Evolutionary conservation across 306 rosid species (phyloP), one percentile per base, ranked within the genome.

Genomic region (Vigna nakashimae): DNA sequence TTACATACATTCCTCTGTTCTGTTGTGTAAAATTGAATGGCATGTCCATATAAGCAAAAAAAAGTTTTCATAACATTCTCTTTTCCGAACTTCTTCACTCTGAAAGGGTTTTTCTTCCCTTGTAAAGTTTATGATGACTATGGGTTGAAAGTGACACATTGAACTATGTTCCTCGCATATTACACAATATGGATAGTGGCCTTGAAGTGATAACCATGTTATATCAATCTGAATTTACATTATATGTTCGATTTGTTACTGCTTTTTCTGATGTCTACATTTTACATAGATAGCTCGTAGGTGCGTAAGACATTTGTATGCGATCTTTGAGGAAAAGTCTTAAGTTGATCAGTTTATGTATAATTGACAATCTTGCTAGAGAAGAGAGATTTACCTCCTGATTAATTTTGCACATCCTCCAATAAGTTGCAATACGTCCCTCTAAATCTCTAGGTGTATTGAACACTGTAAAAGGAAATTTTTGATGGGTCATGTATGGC

Each of bases 41-140:
- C 26, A 5, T 26, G 55, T 11, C 42, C 78, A 59, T 74, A 24
- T 45, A 74, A 16, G 46, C 18, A 52, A 51, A 43, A 59, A 63
- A n/a, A 11, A 8, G n/a, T 8, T n/a, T 32, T 63, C 48, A 0
- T 48, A 7, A 16, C 26, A 8, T 16, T 63, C 69, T 34, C 68
- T 51, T 17, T 36, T 58, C 46, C 28, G 11, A 73, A 59, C 48
- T 3, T 74, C 32, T 74, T 50, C 48, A 46, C 38, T 12, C 5
- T 48, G 79, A 1, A 28, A 28, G 46, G 18, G 32, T 28, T 58
- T 14, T 40, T 43, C 57, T 57, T 20, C 38, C 66, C 46, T 62
- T 62, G 46, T 62, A 62, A 32, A 62, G 68, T 62, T 62, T 62
- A 32, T 57, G 9, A 57, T 28, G 66, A 59, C 66, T 62, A 62